Evolutionary conservation across 352 stramenopile genomes (phyloP).

Genomic region (Phytophthora sansomeana): DNA sequence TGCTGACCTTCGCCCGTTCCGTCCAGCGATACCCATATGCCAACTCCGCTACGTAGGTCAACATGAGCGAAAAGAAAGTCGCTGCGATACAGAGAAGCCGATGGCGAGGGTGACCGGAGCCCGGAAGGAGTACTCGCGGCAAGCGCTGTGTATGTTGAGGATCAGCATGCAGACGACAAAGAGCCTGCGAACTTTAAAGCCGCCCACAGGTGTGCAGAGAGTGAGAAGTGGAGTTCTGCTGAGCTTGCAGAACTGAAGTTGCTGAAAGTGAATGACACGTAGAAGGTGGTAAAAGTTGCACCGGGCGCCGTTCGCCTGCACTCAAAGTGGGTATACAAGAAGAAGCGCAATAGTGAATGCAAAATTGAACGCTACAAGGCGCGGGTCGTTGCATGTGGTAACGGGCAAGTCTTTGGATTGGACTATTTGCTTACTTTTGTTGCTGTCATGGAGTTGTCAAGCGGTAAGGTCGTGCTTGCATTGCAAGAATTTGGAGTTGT

Average conservation of each 20-base stretch:
- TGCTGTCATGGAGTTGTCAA: constrained; percentile 40
- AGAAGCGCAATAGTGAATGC: constrained; percentile 18
- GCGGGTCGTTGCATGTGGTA: constrained; percentile 22
- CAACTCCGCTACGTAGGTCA: too few species aligned
- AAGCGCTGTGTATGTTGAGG: too few species aligned
- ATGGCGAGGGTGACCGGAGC: too few species aligned
- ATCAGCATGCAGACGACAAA: too few species aligned
- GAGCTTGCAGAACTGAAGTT: constrained; percentile 7
- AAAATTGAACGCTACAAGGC: constrained; percentile 32
- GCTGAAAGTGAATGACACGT: constrained; percentile 23
- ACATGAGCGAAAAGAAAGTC: too few species aligned
- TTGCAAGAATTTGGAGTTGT: constrained; percentile 30
- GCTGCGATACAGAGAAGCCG: too few species aligned
- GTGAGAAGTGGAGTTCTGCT: not conserved
- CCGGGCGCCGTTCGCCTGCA: constrained; percentile 11
- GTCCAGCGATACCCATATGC: too few species aligned
- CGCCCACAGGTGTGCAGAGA: too few species aligned
- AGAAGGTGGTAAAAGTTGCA: not conserved
- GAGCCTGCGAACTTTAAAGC: too few species aligned
- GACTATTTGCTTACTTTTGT: constrained; percentile 34
- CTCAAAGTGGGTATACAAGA: constrained; percentile 44
- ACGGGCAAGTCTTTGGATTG: constrained; percentile 29
- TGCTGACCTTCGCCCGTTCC: too few species aligned
- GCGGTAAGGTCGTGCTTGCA: constrained; percentile 26
- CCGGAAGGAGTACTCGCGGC: too few species aligned